Evolutionary conservation across 2,329 filamentous ascomycete genomes (phyloP), one percentile per base, ranked within the genome.

Genomic region (Colletotrichum costaricense): DNA sequence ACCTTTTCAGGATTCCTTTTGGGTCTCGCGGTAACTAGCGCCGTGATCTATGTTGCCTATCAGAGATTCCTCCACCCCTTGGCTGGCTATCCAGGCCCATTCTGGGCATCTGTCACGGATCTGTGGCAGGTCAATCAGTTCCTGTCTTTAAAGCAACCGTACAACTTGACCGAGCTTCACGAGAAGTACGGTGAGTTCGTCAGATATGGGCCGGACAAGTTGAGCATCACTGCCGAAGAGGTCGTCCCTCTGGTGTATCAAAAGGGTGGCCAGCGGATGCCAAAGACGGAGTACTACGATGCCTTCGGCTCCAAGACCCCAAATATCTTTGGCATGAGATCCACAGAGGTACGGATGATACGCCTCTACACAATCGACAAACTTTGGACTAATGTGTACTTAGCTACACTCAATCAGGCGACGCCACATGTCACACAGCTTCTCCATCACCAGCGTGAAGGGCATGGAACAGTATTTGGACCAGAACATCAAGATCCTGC

Each of bases 391-490:
- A n/a, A 54, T 6, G 0, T 12, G 3, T 1, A 8, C 33, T 11
- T 2, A 71, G 69, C 28, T 67, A 5, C 69, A 71, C 56, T 67
- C 63, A 9, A 19, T 57, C 0, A 33, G 69, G 3, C 69, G 69
- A 14, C 63, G 69, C 3, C 69, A 62, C 26, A 71, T 71, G 69
- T 60, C 63, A 5, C 65, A 71, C 28, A 67, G 63, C 16, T 71
- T 71, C 63, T 71, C 69, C 2, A 28, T 67, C 4, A 55, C 63
- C 5, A 71, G 71, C 58, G 78, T 83, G 30, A 82, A 82, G 66
- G 77, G 79, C 11, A 83, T 83, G 82, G 81, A 83, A 60, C 69
- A 75, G 30, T 76, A 80, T 46, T 58, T 83, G 1, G 81, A 83
- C 30, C 14, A 52, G 6, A 80, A 82, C 69, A 79, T 82, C 28